phyloP scores from a whole-genome alignment of 495 filamentous ascomycete genomes.

The Penicillium fimorum region DNA sequence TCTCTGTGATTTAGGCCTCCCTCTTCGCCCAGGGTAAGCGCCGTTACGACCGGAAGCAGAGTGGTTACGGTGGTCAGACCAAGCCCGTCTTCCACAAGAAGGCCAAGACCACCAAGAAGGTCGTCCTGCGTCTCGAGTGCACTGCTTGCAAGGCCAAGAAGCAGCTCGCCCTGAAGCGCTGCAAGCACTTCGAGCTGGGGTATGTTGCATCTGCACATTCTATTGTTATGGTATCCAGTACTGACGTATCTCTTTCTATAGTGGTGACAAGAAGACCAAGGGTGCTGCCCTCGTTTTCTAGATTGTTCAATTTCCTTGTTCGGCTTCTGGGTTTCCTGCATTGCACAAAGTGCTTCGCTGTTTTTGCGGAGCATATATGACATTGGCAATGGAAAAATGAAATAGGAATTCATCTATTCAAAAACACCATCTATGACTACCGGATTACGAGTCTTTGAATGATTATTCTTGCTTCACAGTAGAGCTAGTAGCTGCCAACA shows the following conservation, averaged over 20 bases:
- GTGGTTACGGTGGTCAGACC: constrained; percentile 98
- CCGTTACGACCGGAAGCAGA: constrained; percentile 99
- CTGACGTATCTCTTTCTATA: constrained; percentile 44
- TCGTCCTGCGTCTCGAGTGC: constrained; percentile 97
- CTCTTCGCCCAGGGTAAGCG: constrained; percentile 98
- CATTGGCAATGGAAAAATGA: constrained; percentile 51
- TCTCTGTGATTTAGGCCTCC: constrained; percentile 63
- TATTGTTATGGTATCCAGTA: not conserved
- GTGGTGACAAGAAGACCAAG: constrained; percentile 99
- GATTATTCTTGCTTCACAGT: constrained; percentile 5
- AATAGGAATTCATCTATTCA: constrained; percentile 49
- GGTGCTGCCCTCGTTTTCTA: constrained; percentile 99
- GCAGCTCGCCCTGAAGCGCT: constrained; percentile 95
- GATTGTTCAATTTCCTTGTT: constrained; percentile 51
- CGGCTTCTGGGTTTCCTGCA: constrained; percentile 49
- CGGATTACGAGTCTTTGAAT: constrained; percentile 34
- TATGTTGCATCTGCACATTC: constrained; percentile 50
- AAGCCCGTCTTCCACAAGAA: constrained; percentile 99
- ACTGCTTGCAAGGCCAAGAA: constrained; percentile 97
- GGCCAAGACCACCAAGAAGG: constrained; percentile 99
- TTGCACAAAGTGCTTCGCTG: constrained; percentile 41
- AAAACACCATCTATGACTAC: constrained; percentile 46
- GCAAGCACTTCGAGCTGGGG: constrained; percentile 99
- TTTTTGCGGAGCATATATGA: constrained; percentile 43
- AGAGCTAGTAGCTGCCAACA: not conserved